phyloP scores from a whole-genome alignment of 2,329 filamentous ascomycete species.

The Paecilomyces fulvus region DNA sequence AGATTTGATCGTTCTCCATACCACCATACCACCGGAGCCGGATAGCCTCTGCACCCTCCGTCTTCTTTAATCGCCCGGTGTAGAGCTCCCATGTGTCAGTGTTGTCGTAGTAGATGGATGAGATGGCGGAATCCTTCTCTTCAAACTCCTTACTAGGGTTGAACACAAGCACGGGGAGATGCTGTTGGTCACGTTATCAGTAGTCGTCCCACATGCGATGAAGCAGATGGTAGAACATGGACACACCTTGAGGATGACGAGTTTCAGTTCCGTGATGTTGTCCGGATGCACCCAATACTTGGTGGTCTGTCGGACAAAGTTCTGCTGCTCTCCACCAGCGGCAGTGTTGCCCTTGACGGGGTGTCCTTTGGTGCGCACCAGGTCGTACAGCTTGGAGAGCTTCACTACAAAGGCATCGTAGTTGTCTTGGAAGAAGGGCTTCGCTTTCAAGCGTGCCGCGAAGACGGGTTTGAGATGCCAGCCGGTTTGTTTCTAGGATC shows the following conservation, averaged over 20 bases:
- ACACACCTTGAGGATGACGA: conserved; percentile 78
- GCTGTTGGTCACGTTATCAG: conserved; percentile 35
- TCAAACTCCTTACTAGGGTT: conserved; percentile 97
- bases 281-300: conserved; percentile 99
- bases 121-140: conserved; percentile 81
- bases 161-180: conserved; percentile 93
- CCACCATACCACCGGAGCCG: conserved; percentile 95
- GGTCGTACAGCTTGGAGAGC: conserved; percentile 88
- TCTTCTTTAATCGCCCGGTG: conserved; percentile 90
- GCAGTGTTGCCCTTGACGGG: conserved; percentile 86
- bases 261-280: conserved; percentile 95
- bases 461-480: conserved; percentile 97
- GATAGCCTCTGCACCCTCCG: conserved; percentile 92
- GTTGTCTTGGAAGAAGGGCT: conserved; percentile 98
- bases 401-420: conserved; percentile 94
- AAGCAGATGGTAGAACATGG: not conserved
- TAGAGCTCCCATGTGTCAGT: conserved; percentile 90
- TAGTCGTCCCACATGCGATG: not conserved
- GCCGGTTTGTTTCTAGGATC: conserved; percentile 85
- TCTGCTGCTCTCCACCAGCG: conserved; percentile 85
- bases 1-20: conserved; percentile 91
- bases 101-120: conserved; percentile 98
- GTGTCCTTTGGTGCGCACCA: conserved; percentile 86
- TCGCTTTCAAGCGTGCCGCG: conserved; percentile 84
- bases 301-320: conserved; percentile 92